phyloP scores from a whole-genome alignment of 495 filamentous ascomycete species.

The Cudoniella acicularis region DNA sequence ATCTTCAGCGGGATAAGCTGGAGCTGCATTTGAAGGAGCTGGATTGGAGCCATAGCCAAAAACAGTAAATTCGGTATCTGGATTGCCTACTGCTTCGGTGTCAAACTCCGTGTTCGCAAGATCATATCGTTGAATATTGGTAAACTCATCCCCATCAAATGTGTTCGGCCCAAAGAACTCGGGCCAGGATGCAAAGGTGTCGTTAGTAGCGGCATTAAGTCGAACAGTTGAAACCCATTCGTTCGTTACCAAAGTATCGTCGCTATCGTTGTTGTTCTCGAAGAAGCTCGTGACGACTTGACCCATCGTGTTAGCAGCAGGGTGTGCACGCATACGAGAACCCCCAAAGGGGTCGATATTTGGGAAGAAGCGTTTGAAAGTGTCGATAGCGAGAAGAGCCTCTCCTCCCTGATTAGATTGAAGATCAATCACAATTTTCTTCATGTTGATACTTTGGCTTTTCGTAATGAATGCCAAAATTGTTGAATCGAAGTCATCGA shows the following conservation, averaged over 20 bases:
- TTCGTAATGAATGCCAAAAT: constrained; percentile 38
- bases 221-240: constrained; percentile 40
- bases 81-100: constrained; percentile 14
- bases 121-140: constrained; percentile 44
- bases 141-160: constrained; percentile 41
- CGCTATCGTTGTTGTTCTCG: constrained; percentile 13
- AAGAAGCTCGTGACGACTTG: constrained; percentile 35
- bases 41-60: constrained; percentile 38
- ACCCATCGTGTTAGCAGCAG: constrained; percentile 39
- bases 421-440: constrained; percentile 47
- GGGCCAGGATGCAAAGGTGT: constrained; percentile 48
- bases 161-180: constrained; percentile 49
- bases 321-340: constrained; percentile 40
- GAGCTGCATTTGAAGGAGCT: constrained; percentile 19
- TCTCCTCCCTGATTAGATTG: constrained; percentile 42
- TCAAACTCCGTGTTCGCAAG: constrained; percentile 43
- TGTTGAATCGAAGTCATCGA: constrained; percentile 31
- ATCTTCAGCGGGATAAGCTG: constrained; percentile 44
- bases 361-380: constrained; percentile 53
- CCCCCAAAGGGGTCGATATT: constrained; percentile 39
- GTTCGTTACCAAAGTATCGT: constrained; percentile 25
- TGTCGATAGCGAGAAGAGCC: constrained; percentile 36
- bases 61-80: constrained; percentile 21
- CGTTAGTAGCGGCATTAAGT: constrained; percentile 40
- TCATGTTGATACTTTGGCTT: constrained; percentile 29